These are phyloP conservation scores for Nicotiana attenuata DNA, from an alignment of 257 asterid species.

Conservation along the genomic window DNA sequence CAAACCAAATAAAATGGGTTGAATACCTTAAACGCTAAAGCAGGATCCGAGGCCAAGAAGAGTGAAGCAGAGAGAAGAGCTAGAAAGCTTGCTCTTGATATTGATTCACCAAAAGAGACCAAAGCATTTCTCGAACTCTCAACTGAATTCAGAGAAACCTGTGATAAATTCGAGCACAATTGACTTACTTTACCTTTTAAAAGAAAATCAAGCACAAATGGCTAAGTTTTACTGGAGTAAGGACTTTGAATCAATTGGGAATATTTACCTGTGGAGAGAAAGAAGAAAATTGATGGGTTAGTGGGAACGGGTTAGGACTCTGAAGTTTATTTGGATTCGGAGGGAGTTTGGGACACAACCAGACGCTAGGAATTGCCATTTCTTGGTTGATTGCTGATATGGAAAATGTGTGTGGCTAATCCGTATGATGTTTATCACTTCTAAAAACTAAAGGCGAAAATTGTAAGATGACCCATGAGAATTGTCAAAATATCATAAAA, in stretches of 20 bases:
- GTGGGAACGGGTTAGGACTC: conserved; percentile 19
- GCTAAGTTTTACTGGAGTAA: neutral
- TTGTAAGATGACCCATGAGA: too few species aligned
- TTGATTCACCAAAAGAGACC: conserved; percentile 33
- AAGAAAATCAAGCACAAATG: too few species aligned
- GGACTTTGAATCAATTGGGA: neutral
- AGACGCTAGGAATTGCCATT: conserved; percentile 62
- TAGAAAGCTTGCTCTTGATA: conserved; percentile 54
- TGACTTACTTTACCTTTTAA: too few species aligned
- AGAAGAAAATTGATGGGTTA: conserved; percentile 19
- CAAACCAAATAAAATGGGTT: neutral
- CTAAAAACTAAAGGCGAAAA: too few species aligned
- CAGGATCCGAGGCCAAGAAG: conserved; percentile 70
- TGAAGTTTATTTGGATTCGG: conserved; percentile 26
- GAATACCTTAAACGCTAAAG: conserved; percentile 82
- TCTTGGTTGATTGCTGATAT: neutral
- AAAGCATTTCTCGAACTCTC: conserved; percentile 16
- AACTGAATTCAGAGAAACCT: conserved; percentile 21
- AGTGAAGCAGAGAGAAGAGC: conserved; percentile 72
- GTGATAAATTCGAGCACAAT: neutral
- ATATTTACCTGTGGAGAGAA: neutral
- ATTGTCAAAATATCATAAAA: too few species aligned
- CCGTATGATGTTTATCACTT: too few species aligned
- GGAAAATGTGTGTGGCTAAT: too few species aligned
- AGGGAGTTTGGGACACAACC: conserved; percentile 42